Evolutionary conservation across 2,329 filamentous ascomycete species (phyloP), one percentile per base, ranked within the genome.

Genomic region (Pseudogymnoascus sp.): DNA sequence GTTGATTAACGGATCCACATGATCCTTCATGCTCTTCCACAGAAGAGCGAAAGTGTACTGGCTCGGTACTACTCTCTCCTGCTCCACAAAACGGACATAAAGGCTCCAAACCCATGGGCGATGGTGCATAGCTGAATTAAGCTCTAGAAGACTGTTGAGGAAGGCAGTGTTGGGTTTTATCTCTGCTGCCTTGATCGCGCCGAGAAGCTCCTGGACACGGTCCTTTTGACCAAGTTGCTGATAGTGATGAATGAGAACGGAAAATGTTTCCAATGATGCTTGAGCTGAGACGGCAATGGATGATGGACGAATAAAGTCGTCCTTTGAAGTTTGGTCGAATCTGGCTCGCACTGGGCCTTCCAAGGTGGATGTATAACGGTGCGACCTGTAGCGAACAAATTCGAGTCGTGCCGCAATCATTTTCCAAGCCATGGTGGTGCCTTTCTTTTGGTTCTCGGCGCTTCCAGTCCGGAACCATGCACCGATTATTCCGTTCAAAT

Each of bases 401-500:
- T 84, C 79, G 56, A 91, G 78, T 31, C 89, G 84, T 31, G 84
- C 78, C 60, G 85, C 80, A 65, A 95, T 86, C 90, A 95, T 93
- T 62, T 82, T 79, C 89, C 89, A 92, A 2, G 84, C 90, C 62
- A 91, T 78, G 38, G 79, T 75, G 69, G 92, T 89, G 2, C 89
- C 90, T 69, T 82, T 83, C 60, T 82, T 76, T 61, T 84, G 75
- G 62, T 86, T 78, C 21, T 77, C 76, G 1, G 78, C 77, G 5
- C 77, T 82, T 21, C 84, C 84, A 5, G 84, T 81, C 56, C 91
- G 84, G 61, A 95, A 79, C 83, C 89, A 92, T 1, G 89, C 90
- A 7, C 87, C 89, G 62, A 96, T 84, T 18, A 96, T 80, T 6
- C 90, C 89, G 71, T 96, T 96, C 63, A 95, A 80, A 67, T 96